Percentiles rank a stretch among this genome's conserved stretches.
Evolutionary conservation across 1,284 basidiomycete genomes (phyloP).

Genomic region (Mycosarcoma mackinlayi): DNA sequence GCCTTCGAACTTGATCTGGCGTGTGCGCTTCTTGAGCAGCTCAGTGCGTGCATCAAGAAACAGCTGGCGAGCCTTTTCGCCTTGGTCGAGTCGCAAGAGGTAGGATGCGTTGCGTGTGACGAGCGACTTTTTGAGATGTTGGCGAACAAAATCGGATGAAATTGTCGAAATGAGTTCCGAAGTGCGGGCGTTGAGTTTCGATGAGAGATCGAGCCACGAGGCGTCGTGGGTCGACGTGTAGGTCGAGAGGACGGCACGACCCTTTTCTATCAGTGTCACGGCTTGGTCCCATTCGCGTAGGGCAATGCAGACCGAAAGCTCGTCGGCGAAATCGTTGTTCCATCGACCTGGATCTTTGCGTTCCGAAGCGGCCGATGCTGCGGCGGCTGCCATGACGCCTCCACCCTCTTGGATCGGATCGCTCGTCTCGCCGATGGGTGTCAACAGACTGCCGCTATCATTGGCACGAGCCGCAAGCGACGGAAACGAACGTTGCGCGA

Average conservation of each 20-base stretch:
- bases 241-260: conserved; percentile 75
- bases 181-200: conserved; percentile 34
- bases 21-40: conserved; percentile 79
- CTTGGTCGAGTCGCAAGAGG: conserved; percentile 80
- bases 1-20: conserved; percentile 90
- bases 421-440: conserved; percentile 27
- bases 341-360: conserved; percentile 73
- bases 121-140: conserved; percentile 81
- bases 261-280: conserved; percentile 82
- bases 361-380: conserved; percentile 36
- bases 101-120: conserved; percentile 79
- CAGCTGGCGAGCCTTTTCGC: conserved; percentile 81
- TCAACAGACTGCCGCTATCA: conserved; percentile 15
- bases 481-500: conserved; percentile 14
- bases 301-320: conserved; percentile 89
- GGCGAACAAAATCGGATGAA: conserved; percentile 78
- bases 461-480: background rate
- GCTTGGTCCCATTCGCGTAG: conserved; percentile 89
- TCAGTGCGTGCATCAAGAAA: conserved; percentile 84
- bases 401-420: background rate
- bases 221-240: conserved; percentile 69
- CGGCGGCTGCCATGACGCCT: conserved; percentile 42
- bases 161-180: conserved; percentile 76
- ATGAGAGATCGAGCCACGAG: conserved; percentile 31
- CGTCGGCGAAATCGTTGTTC: conserved; percentile 89